A percentile compares a stretch with the other conserved stretches of the same genome.
Conservation (phyloP, 768 basidiomycete species). For the Amanita rimosa region DNA sequence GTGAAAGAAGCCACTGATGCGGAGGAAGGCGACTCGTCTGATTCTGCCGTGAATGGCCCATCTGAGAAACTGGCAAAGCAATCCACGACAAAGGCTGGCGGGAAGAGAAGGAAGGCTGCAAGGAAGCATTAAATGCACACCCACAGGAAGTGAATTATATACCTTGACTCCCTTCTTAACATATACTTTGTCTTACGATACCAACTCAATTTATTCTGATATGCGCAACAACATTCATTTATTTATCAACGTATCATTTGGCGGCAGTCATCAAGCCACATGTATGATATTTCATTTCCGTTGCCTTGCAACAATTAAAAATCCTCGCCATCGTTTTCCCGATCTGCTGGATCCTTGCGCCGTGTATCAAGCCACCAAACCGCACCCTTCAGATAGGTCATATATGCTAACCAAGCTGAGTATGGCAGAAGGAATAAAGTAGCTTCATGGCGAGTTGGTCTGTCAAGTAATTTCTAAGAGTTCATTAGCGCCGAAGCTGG, state of each 20-base stretch:
- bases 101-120: constrained; percentile 50
- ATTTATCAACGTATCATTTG: too few relatives aligned
- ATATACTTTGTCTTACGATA: too few relatives aligned
- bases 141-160: too few relatives aligned
- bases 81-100: constrained; percentile 44
- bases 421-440: constrained; percentile 54
- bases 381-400: constrained; percentile 60
- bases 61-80: constrained; percentile 18
- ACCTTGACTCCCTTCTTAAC: too few relatives aligned
- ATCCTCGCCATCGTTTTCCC: background rate
- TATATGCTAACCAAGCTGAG: constrained; percentile 55
- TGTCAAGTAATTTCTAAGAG: constrained; percentile 35
- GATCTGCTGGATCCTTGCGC: background rate
- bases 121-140: constrained; percentile 16
- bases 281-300: background rate
- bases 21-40: constrained; percentile 29
- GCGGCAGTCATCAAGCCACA: background rate
- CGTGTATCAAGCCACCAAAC: constrained; percentile 41
- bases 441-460: constrained; percentile 30
- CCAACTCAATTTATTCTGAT: too few relatives aligned
- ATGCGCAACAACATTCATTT: too few relatives aligned
- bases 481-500: background rate
- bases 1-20: constrained; percentile 18
- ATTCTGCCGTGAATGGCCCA: constrained; percentile 31
- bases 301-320: background rate